Conservation (phyloP, 106 monocot genomes). For the Iris macrosiphon region DNA sequence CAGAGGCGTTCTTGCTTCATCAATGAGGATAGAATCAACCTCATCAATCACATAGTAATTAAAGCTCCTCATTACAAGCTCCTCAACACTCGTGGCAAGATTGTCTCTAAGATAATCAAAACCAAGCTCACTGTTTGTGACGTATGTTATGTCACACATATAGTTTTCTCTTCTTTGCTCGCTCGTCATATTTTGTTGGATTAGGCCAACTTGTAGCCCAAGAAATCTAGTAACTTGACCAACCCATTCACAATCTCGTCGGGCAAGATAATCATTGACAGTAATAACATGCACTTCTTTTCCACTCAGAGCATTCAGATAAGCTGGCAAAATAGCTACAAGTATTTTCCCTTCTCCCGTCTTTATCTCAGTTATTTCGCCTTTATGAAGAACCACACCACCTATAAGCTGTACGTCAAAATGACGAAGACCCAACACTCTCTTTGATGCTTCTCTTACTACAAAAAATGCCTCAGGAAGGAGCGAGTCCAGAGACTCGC, state of each 20-base stretch:
- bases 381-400: constrained; percentile 99
- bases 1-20: constrained; percentile 97
- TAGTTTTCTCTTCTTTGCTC: constrained; percentile 93
- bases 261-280: constrained; percentile 92
- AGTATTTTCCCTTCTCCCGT: constrained; percentile 99
- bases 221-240: constrained; percentile 95
- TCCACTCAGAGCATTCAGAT: constrained; percentile 85
- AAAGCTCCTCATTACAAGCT: constrained; percentile 79
- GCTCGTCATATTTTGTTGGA: constrained; percentile 98
- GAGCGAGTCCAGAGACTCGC: constrained; percentile 78
- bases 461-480: constrained; percentile 97
- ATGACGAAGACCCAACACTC: constrained; percentile 91
- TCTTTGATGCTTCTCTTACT: constrained; percentile 92
- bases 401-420: constrained; percentile 98
- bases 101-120: constrained; percentile 99
- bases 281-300: constrained; percentile 98
- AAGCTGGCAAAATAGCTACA: constrained; percentile 90
- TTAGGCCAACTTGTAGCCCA: constrained; percentile 94
- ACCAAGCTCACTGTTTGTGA: constrained; percentile 96
- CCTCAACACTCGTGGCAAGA: constrained; percentile 87
- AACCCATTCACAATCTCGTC: constrained; percentile 97
- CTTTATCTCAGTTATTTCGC: constrained; percentile 96
- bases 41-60: constrained; percentile 97
- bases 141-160: constrained; percentile 92
- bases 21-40: constrained; percentile 99